Evolutionary conservation across 23 red algal species (phyloP).

Genomic region (Agarophyton chilense): DNA sequence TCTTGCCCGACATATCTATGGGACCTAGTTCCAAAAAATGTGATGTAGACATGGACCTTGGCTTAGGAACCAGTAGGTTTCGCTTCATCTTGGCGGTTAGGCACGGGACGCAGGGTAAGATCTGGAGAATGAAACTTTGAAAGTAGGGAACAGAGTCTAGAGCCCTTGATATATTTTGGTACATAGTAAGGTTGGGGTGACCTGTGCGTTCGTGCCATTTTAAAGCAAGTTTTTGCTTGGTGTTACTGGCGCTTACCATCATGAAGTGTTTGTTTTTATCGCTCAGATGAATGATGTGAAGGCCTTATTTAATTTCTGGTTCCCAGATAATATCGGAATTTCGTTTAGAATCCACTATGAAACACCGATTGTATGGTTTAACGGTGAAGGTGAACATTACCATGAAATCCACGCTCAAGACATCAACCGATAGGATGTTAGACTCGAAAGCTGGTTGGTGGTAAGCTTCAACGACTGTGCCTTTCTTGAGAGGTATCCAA

Average conservation of each 20-base stretch:
- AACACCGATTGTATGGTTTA: background rate
- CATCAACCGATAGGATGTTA: too few species aligned
- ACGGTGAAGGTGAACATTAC: background rate
- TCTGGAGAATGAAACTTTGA: background rate
- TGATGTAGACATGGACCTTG: background rate
- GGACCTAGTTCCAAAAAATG: background rate
- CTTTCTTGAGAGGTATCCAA: background rate
- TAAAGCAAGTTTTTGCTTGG: background rate
- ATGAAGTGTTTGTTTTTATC: background rate
- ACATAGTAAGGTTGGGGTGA: background rate
- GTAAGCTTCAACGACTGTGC: background rate
- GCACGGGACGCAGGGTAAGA: background rate
- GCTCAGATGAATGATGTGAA: background rate
- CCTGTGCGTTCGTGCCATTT: conserved; percentile 13
- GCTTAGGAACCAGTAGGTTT: background rate
- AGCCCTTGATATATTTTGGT: background rate
- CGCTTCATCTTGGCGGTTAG: conserved; percentile 7
- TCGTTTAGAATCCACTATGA: background rate
- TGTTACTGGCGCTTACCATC: background rate
- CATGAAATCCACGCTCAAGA: background rate
- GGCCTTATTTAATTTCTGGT: background rate
- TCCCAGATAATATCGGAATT: background rate
- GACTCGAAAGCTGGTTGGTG: background rate
- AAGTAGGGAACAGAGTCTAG: background rate
- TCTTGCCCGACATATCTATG: conserved; percentile 16